Evolutionary conservation across 148 eudicot species (phyloP), one percentile per base, ranked within the genome.

Genomic region (Chenopodium formosanum): DNA sequence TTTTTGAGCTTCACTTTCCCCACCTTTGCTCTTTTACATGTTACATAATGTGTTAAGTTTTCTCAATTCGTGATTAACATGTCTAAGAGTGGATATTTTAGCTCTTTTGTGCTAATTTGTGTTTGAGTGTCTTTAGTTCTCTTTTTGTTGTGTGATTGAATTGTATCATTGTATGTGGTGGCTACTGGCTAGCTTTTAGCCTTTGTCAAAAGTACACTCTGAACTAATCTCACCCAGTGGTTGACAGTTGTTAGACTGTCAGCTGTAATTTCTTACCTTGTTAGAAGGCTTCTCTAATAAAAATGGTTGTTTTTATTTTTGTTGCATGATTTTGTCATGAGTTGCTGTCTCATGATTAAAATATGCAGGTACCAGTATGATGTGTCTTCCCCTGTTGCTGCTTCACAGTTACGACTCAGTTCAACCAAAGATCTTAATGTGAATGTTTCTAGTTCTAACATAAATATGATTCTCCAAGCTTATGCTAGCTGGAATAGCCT

Each of bases 401-500:
- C 95, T 81, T 94, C 99, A 87, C 98, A 92, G 86, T 85, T 96
- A 80, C 95, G 99, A 47, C 84, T 96, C 76, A 92, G 91, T 52
- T 89, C 95, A 73, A 87, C 95, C 22, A 90, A 91, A 85, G 98
- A 91, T 77, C 91, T 96, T 81, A 96, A 94, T 84, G 76, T 96
- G 86, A 94, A 96, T 90, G 85, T 93, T 72, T 88, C 99, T 52
- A 92, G 93, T 64, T 92, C 95, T 70, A 96, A 94, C 87, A 90
- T 91, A 76, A 96, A 96, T 82, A 94, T 90, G 93, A 81, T 94
- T 82, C 89, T 94, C 72, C 99, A 96, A 90, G 99, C 99, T 82
- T 96, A 96, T 89, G 93, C 99, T 47, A 96, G 99, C 89, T 96
- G 99, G 99, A 86, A 85, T 79, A 92, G 93, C 86, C 97, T 96